Evolutionary conservation across 73 alveolate species (phyloP).

Genomic region (Stentor roeselii): DNA sequence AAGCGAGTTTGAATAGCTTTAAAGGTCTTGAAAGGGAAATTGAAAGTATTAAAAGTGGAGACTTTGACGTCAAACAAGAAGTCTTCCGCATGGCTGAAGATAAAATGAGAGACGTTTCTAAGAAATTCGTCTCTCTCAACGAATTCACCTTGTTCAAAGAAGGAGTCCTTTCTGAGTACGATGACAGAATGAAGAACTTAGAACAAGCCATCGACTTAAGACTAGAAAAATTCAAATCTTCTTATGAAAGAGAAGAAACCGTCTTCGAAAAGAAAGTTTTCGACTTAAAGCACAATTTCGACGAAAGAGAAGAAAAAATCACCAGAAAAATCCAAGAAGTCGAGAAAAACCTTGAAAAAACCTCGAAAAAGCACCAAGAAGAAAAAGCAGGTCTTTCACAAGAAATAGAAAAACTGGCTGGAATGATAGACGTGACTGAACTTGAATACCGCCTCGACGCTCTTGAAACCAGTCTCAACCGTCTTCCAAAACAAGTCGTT

Average conservation of each 20-base stretch:
- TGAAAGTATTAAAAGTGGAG: background rate
- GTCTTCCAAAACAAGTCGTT: background rate
- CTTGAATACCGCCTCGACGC: background rate
- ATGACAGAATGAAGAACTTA: background rate
- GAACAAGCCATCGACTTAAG: background rate
- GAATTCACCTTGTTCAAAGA: background rate
- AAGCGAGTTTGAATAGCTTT: background rate
- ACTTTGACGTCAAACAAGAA: background rate
- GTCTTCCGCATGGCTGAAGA: conserved; percentile 1
- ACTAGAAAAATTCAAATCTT: background rate
- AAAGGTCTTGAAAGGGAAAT: background rate
- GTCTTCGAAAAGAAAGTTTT: background rate
- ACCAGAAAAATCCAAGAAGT: background rate
- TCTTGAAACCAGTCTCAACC: background rate
- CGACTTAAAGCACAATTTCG: background rate
- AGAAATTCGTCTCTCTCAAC: background rate
- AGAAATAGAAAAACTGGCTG: background rate
- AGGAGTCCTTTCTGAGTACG: background rate
- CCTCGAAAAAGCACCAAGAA: background rate
- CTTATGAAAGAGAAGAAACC: background rate
- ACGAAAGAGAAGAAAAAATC: background rate
- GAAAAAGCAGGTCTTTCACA: background rate
- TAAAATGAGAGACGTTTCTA: background rate
- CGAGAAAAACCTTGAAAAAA: background rate
- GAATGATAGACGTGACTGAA: background rate